Evolutionary conservation across 2,329 filamentous ascomycete species (phyloP), one percentile per base, ranked within the genome.

Genomic region (Rhinocladiella mackenziei): DNA sequence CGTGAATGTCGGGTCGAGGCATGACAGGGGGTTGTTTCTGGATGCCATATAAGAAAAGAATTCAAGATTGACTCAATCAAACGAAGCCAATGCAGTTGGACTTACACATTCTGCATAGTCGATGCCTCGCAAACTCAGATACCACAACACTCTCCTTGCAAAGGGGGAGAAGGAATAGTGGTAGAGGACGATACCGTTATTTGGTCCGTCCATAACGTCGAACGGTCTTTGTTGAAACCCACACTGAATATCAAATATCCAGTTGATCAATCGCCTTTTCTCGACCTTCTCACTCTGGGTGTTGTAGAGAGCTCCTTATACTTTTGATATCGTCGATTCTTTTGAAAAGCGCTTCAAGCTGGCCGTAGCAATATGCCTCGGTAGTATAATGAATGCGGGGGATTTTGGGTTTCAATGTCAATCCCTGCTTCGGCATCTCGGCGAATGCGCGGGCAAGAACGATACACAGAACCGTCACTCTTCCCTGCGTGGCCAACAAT

Each of bases 141-240:
- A 87, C 81, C 81, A 86, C 18, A 75, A 64, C 19, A 86, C 63
- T 47, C 81, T 69, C 42, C 72, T 72, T 5, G 80, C 81, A 57
- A 77, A 86, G 0, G 82, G 81, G 8, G 82, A 86, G 57, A 69
- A 73, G 1, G 69, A 60, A 60, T 86, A 86, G 62, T 84, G 80
- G 61, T 82, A 86, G 1, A 86, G 58, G 14, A 54, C 36, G 20
- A 54, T 50, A 3, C 45, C 49, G 26, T 54, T 54, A 26, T 54
- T 53, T 28, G 49, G 45, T 15, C 39, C 49, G 19, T 41, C 42
- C 49, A 51, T 52, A 7, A 31, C 37, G 47, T 6, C 19, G 25
- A 10, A 25, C 10, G 19, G 13, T 10, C 28, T 6, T 13, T 13
- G 14, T 17, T 15, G 13, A 9, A 8, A 18, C 5, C n/a, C n/a